Evolutionary conservation across 768 basidiomycete genomes (phyloP).

Genomic region (Trametes coccinea): DNA sequence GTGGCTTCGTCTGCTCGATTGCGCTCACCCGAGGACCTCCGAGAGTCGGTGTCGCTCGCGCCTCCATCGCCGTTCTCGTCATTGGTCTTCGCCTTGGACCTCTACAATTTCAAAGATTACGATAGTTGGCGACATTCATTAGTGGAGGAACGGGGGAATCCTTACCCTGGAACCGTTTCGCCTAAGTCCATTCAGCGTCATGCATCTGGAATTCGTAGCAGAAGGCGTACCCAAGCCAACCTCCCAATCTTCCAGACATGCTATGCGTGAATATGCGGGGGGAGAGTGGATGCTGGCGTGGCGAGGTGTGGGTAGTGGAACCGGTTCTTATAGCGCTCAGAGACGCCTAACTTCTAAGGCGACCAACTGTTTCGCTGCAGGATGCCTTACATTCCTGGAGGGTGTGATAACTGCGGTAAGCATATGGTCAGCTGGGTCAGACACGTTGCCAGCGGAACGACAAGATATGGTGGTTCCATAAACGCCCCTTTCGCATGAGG

Average conservation of each 20-base stretch:
- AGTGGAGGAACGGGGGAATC: too few species aligned
- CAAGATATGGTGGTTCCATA: too few species aligned
- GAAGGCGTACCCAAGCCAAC: too few species aligned
- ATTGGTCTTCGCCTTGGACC: too few species aligned
- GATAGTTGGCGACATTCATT: too few species aligned
- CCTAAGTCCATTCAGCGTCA: too few species aligned
- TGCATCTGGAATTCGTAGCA: too few species aligned
- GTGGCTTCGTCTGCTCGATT: background rate
- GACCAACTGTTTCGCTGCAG: too few species aligned
- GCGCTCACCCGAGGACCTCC: background rate
- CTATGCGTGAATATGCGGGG: background rate
- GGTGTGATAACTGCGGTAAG: background rate
- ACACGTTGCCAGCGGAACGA: too few species aligned
- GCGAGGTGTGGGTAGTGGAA: background rate
- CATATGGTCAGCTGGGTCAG: background rate
- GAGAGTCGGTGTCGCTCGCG: background rate
- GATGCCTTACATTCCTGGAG: background rate
- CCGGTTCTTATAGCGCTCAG: background rate
- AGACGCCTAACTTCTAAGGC: background rate
- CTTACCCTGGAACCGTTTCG: too few species aligned
- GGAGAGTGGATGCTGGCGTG: background rate
- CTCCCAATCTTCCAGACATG: background rate
- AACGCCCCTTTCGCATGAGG: too few species aligned
- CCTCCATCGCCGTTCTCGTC: background rate
- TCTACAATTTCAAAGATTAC: too few species aligned